Base-by-base conservation (phyloP, 306 rosid genomes). In the Vigna reflexopilosa region DNA sequence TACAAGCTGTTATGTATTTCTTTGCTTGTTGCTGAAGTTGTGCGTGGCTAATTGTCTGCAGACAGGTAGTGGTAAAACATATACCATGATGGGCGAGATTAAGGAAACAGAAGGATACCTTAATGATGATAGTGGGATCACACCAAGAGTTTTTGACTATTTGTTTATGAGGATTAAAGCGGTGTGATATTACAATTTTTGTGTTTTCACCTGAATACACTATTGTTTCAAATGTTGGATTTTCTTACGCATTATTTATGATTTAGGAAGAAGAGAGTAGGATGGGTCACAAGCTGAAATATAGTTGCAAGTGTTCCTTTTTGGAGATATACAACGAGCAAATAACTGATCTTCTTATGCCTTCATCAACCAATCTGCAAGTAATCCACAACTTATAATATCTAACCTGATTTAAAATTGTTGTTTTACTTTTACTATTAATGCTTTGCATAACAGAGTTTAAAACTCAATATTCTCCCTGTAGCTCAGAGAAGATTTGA, bases 61-160 rank as follows among this genome's bases (percentile, higher is more conserved):
- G 98, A 95, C 98, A 2, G 98, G 98, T 30, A 92, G 98, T 70
- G 98, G 98, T 80, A 95, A 92, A 89, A 95, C 98, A 36, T 89
- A 95, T 77, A 92, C 98, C 56, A 92, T 95, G 98, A 95, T 92
- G 98, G 98, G 98, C 47, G 97, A 93, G 80, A 86, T 95, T 45
- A 77, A 85, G 62, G 93, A 87, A 84, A 76, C 80, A 72, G 92
- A 89, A 79, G 97, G 88, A 67, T 76, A 72, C 57, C 92, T 89
- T 77, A 83, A 81, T 17, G 89, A 85, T 52, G 92, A 92, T 52
- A 87, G 92, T 24, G 98, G 98, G 83, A 85, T 95, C 66, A 95
- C 98, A 78, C 92, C 93, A 5, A 93, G 98, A 79, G 93, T 92
- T 83, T 95, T 94, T 71, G 91, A 92, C 75, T 90, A 89, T 83